Conservation (phyloP, 78 protist genomes). For the Mastigamoeba balamuthi region DNA sequence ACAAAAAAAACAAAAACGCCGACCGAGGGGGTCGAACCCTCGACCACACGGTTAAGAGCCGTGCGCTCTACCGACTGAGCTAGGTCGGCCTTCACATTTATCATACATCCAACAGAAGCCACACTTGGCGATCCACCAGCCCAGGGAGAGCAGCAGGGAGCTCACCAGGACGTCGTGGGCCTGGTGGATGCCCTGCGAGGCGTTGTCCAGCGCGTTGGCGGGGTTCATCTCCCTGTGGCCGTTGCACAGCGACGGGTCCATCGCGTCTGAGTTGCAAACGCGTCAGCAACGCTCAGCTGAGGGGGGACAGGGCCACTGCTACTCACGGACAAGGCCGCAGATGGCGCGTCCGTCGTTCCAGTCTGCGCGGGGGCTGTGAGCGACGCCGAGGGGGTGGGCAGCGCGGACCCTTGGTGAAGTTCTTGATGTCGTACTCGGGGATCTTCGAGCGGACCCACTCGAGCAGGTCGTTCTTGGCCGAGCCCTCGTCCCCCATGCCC, state of each 20-base stretch:
- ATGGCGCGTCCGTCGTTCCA: not conserved
- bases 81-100: not conserved
- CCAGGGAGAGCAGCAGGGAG: not conserved
- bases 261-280: not conserved
- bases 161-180: not conserved
- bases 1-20: no score
- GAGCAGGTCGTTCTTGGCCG: not conserved
- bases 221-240: not conserved
- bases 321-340: not conserved
- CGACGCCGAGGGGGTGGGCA: not conserved
- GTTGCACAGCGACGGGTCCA: not conserved
- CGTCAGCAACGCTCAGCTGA: not conserved
- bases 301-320: not conserved
- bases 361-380: not conserved
- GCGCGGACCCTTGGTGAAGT: not conserved
- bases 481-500: not conserved
- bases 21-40: not conserved
- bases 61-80: not conserved
- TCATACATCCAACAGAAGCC: no score
- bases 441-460: not conserved
- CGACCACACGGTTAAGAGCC: not conserved
- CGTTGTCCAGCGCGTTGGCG: not conserved
- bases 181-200: not conserved
- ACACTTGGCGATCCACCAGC: not conserved
- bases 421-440: not conserved